Conservation (phyloP, 2,329 filamentous ascomycete genomes). For the Neonectria coccinea region DNA sequence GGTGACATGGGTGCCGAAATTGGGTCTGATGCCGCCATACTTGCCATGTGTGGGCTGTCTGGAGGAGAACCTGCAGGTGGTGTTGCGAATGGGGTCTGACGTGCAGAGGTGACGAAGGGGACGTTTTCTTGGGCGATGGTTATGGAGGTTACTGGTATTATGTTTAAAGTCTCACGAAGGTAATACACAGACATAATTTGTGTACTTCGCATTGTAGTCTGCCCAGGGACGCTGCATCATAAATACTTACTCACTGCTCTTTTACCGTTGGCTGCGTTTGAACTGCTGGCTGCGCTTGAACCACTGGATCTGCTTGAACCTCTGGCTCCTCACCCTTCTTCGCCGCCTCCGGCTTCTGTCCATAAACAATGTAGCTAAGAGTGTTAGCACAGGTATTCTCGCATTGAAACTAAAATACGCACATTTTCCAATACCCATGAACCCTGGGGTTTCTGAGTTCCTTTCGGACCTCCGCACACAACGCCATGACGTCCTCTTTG, state of each 20-base stretch:
- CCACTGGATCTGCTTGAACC: neutral
- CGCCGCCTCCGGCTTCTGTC: neutral
- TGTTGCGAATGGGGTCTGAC: neutral
- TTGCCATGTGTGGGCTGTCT: constrained; percentile 46
- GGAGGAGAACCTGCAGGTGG: neutral
- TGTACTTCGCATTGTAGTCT: neutral
- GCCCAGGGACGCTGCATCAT: neutral
- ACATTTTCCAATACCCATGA: constrained; percentile 13
- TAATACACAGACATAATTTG: neutral
- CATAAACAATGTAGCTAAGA: neutral
- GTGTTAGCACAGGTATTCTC: neutral
- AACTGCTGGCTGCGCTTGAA: too few relatives aligned
- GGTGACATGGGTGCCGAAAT: constrained; percentile 46
- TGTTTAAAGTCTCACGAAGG: too few relatives aligned
- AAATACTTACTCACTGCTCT: neutral
- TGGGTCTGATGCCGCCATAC: constrained; percentile 40
- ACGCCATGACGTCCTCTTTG: neutral
- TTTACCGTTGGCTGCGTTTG: too few relatives aligned
- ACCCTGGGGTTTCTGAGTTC: constrained; percentile 9
- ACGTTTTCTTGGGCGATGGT: neutral
- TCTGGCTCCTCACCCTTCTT: neutral
- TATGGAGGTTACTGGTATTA: too few relatives aligned
- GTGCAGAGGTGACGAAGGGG: neutral
- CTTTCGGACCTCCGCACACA: constrained; percentile 1
- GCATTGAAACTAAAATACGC: neutral